These are phyloP conservation scores for Suillus decipiens DNA, from an alignment of 768 basidiomycete genomes.

Conservation along the genomic window DNA sequence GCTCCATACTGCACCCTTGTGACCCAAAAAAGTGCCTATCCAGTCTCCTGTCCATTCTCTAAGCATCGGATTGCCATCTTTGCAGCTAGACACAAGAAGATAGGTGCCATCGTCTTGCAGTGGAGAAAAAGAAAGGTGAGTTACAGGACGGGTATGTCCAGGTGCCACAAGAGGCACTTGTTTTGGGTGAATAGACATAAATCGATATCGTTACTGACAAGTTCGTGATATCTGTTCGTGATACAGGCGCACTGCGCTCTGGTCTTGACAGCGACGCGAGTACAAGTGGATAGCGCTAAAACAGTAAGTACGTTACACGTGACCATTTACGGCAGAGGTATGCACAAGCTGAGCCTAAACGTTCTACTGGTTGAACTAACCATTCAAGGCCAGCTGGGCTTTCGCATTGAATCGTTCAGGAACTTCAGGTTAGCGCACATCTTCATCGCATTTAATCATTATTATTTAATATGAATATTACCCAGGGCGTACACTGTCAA, in stretches of 20 bases:
- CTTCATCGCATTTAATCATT: background rate
- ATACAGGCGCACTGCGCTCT: constrained; percentile 54
- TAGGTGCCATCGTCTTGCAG: constrained; percentile 84
- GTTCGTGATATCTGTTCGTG: constrained; percentile 17
- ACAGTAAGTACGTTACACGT: constrained; percentile 1
- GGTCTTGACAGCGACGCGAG: constrained; percentile 13
- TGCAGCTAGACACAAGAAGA: constrained; percentile 94
- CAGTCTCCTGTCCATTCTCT: constrained; percentile 98
- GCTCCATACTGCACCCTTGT: constrained; percentile 97
- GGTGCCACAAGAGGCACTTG: constrained; percentile 81
- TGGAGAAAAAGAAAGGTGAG: constrained; percentile 90
- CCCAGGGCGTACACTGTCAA: background rate
- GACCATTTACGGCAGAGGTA: background rate
- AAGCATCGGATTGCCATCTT: constrained; percentile 98
- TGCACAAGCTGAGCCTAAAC: too few relatives aligned
- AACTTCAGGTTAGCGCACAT: background rate
- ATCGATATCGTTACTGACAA: constrained; percentile 39
- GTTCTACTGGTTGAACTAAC: background rate
- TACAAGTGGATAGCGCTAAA: background rate
- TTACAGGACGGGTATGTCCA: constrained; percentile 86
- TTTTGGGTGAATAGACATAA: constrained; percentile 67
- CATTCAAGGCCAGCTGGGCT: too few relatives aligned
- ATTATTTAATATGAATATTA: background rate
- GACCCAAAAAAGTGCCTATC: constrained; percentile 91
- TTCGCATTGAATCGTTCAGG: background rate